Base-by-base conservation (phyloP, 257 asterid species). In the Scutellaria minor region DNA sequence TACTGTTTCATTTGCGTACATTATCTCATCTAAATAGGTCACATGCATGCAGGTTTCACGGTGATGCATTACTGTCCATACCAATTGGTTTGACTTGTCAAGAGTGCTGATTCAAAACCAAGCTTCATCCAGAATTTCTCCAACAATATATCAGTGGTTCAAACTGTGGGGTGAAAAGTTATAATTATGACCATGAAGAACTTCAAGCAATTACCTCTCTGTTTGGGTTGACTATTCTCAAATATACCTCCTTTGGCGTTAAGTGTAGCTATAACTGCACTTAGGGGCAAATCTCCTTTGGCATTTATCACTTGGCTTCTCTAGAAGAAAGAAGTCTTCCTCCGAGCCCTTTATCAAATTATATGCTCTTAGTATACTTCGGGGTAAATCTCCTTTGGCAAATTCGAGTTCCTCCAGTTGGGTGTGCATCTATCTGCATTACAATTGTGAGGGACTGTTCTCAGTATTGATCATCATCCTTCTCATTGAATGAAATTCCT, bases 301-400 rank as follows among this genome's bases (percentile, higher is more conserved):
- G 93, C 89, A 89, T 79, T 70, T 54, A 52, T 10, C 42, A 24
- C 73, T 39, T 62, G 81, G 72, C 76, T 59, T 68, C 75, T 71
- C 79, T 66, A 80, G 79, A 81, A 78, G 47, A 11, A 18, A 40
- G 31, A 47, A 41, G 18, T 39, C 71, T 75, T 58, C 84, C 71
- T 82, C 77, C 68, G 64, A 81, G 75, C 76, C 78, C 9, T 78
- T 63, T 70, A 79, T 65, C 68, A 27, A 47, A 71, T 22, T 55
- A 37, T 67, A 62, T 59, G 71, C 56, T 75, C 66, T 37, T 51
- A 52, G 37, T 52, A 52, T 74, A 71, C 77, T 73, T 79, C 59
- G 39, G 85, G 88, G 84, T 78, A 86, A 83, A 83, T 86, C 90
- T 88, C 85, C 89, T 86, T 85, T 81, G 86, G 95, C 90, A 82